phyloP scores from a whole-genome alignment of 225 moss, liverwort and hornwort species.

The Thuidium tamariscinum region DNA sequence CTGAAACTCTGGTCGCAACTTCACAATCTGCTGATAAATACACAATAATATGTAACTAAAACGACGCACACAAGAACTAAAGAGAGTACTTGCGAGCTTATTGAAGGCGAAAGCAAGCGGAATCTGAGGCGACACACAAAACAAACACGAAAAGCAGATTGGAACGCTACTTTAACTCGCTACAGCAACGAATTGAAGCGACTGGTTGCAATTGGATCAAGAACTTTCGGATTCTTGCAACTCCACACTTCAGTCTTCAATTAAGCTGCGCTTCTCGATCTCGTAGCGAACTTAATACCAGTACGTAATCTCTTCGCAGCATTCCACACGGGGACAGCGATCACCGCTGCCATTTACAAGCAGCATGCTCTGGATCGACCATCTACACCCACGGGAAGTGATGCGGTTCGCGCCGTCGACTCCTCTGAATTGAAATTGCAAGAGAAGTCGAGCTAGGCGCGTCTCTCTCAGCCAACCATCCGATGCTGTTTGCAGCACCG shows the following conservation, averaged over 20 bases:
- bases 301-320: not conserved
- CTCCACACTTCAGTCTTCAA: not conserved
- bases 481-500: not conserved
- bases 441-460: not conserved
- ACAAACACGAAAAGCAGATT: not conserved
- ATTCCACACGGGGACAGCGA: not conserved
- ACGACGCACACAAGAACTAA: not conserved
- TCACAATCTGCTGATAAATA: not conserved
- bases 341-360: not conserved
- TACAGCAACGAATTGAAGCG: not conserved
- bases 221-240: not conserved
- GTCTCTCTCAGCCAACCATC: not conserved
- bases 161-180: not conserved
- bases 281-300: not conserved
- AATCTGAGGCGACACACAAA: not conserved
- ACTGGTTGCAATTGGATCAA: not conserved
- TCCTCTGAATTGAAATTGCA: not conserved
- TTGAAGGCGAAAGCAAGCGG: not conserved
- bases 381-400: not conserved
- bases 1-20: not conserved
- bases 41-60: not conserved
- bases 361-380: not conserved
- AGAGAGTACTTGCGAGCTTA: too few species aligned
- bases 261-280: not conserved
- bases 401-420: slow-evolving; percentile 3